Conservation (phyloP, 2,329 filamentous ascomycete species). For the Lasiodiplodia gonubiensis region DNA sequence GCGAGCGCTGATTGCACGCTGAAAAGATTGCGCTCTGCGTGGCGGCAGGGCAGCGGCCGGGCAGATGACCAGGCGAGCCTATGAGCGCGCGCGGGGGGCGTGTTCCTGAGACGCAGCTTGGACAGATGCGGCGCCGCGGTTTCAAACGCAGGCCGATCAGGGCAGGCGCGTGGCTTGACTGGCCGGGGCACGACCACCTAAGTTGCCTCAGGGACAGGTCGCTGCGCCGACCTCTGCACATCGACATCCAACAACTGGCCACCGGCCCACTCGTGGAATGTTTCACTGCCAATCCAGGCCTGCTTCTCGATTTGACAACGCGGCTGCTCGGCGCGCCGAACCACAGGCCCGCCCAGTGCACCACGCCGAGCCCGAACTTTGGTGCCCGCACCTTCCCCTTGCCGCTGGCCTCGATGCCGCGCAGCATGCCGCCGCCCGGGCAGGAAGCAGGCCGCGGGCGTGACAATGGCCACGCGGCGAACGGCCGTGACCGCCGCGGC, state of each 20-base stretch:
- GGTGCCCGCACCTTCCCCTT: slow-evolving; percentile 11
- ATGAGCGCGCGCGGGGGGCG: slow-evolving; percentile 9
- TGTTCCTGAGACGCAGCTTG: slow-evolving; percentile 23
- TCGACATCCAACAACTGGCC: slow-evolving; percentile 11
- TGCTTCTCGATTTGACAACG: slow-evolving; percentile 1
- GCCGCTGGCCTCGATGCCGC: slow-evolving; percentile 15
- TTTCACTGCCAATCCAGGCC: slow-evolving; percentile 21
- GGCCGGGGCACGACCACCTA: neutral
- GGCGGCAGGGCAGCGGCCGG: neutral
- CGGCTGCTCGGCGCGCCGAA: neutral
- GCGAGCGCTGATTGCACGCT: slow-evolving; percentile 4
- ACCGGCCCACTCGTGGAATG: slow-evolving; percentile 25
- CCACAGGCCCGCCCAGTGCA: neutral
- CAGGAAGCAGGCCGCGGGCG: slow-evolving; percentile 8
- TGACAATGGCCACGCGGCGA: slow-evolving; percentile 9
- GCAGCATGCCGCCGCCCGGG: slow-evolving; percentile 8
- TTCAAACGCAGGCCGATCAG: slow-evolving; percentile 21
- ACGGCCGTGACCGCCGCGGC: slow-evolving; percentile 1
- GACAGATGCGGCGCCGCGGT: slow-evolving; percentile 9
- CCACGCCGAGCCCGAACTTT: neutral
- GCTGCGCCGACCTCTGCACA: slow-evolving; percentile 23
- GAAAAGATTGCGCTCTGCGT: slow-evolving; percentile 11
- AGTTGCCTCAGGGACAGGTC: slow-evolving; percentile 3
- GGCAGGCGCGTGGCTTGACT: slow-evolving; percentile 17
- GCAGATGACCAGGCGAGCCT: neutral